Evolutionary conservation across 108 stramenopile genomes (phyloP).

Genomic region (Cyclotella kingstonii): DNA sequence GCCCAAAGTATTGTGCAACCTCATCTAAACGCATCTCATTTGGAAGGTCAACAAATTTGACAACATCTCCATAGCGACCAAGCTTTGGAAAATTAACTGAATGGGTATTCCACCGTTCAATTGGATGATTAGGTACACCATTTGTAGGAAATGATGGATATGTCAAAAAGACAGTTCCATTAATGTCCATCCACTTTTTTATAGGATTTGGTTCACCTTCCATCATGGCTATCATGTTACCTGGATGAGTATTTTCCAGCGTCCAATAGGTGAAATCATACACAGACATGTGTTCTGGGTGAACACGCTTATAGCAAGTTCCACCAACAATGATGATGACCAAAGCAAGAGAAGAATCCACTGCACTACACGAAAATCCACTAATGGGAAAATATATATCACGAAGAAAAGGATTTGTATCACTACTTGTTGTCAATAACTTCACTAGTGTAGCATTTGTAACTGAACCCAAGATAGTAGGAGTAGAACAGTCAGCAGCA

Average conservation of each 20-base stretch:
- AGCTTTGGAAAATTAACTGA: conserved; percentile 18
- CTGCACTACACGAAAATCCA: conserved; percentile 16
- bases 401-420: conserved; percentile 25
- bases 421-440: conserved; percentile 17
- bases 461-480: conserved; percentile 15
- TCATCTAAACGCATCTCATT: conserved; percentile 39
- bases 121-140: conserved; percentile 26
- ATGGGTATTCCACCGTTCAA: conserved; percentile 38
- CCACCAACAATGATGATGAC: conserved; percentile 21
- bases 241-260: conserved; percentile 30
- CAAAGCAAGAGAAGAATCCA: conserved; percentile 14
- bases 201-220: conserved; percentile 36
- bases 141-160: conserved; percentile 16
- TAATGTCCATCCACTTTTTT: conserved; percentile 39
- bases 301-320: conserved; percentile 32
- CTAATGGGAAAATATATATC: conserved; percentile 28
- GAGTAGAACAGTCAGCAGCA: conserved; percentile 20
- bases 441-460: conserved; percentile 30
- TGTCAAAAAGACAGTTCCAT: conserved; percentile 13
- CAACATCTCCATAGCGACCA: conserved; percentile 33
- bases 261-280: conserved; percentile 45
- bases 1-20: conserved; percentile 35
- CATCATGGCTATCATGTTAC: conserved; percentile 38
- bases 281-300: conserved; percentile 42
- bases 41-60: conserved; percentile 33